Evolutionary conservation across 2,329 filamentous ascomycete species (phyloP).

Genomic region (Aspergillus versicolor): DNA sequence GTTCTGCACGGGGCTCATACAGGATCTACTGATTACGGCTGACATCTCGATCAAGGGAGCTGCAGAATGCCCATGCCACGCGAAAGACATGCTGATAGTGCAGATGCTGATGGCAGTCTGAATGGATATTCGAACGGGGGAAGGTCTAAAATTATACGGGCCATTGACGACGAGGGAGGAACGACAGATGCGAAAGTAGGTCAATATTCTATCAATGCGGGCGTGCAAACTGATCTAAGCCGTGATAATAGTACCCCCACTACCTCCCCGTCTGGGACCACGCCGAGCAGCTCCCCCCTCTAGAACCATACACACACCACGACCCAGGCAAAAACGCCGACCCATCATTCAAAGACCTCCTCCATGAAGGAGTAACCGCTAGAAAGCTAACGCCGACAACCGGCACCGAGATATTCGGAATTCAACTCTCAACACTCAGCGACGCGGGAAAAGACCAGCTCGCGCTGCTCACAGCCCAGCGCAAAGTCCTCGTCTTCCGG

Average conservation of each 20-base stretch:
- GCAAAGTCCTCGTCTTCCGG: conserved; percentile 31
- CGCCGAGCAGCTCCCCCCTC: conserved; percentile 36
- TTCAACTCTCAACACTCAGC: conserved; percentile 31
- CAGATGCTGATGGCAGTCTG: too few species aligned
- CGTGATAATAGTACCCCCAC: conserved; percentile 21
- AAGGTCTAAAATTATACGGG: conserved; percentile 18
- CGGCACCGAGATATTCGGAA: conserved; percentile 34
- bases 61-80: too few species aligned
- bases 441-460: conserved; percentile 32
- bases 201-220: too few species aligned
- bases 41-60: too few species aligned
- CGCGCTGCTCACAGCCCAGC: conserved; percentile 34
- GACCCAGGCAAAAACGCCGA: conserved; percentile 45
- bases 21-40: too few species aligned
- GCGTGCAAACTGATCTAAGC: too few species aligned
- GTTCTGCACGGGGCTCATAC: too few species aligned
- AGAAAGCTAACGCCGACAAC: conserved; percentile 32
- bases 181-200: conserved; percentile 24
- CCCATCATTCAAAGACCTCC: conserved; percentile 43
- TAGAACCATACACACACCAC: conserved; percentile 41
- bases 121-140: background rate
- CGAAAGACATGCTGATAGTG: too few species aligned
- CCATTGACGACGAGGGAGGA: conserved; percentile 25
- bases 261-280: conserved; percentile 27
- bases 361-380: conserved; percentile 20